These are phyloP conservation scores for Yamadazyma sp. DNA, from an alignment of 1,139 yeast genomes.

Conservation along the genomic window DNA sequence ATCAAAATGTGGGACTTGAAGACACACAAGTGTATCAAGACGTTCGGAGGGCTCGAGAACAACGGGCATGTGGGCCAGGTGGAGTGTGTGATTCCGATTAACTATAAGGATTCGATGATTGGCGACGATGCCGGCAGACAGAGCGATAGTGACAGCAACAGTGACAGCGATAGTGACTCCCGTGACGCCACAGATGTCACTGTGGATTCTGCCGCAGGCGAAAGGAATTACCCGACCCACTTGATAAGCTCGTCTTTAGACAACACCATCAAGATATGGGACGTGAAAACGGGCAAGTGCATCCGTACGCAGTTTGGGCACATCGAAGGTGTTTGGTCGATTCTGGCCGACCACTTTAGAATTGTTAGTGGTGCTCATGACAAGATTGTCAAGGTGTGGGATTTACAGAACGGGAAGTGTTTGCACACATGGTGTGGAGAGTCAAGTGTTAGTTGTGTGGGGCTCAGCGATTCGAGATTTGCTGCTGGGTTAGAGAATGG, in stretches of 20 bases:
- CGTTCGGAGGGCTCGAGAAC: slow-evolving; percentile 73
- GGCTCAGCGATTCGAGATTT: slow-evolving; percentile 82
- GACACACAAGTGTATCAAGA: slow-evolving; percentile 73
- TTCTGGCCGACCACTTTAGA: slow-evolving; percentile 92
- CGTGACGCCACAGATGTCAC: neutral
- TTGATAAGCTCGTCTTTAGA: slow-evolving; percentile 85
- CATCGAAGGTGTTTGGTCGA: slow-evolving; percentile 96
- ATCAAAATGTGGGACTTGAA: slow-evolving; percentile 92
- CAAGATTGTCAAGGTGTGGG: slow-evolving; percentile 90
- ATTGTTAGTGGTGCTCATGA: slow-evolving; percentile 95
- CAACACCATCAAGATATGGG: slow-evolving; percentile 94
- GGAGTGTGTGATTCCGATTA: slow-evolving; percentile 83
- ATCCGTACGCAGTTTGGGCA: slow-evolving; percentile 95
- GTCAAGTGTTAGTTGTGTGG: slow-evolving; percentile 83
- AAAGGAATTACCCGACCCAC: slow-evolving; percentile 64
- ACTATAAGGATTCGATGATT: slow-evolving; percentile 53
- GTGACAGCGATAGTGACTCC: slow-evolving; percentile 17
- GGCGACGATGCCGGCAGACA: slow-evolving; percentile 27
- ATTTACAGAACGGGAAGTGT: slow-evolving; percentile 88
- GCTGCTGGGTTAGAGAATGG: slow-evolving; percentile 92
- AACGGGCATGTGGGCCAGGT: slow-evolving; percentile 84
- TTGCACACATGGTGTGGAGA: slow-evolving; percentile 84
- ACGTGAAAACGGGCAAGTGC: slow-evolving; percentile 80
- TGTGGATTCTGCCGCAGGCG: neutral
- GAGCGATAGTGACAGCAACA: slow-evolving; percentile 24